A percentile compares a stretch with the other conserved stretches of the same genome.
Conservation (phyloP, 805 yeast species). For the Wickerhamomyces bisporus region DNA sequence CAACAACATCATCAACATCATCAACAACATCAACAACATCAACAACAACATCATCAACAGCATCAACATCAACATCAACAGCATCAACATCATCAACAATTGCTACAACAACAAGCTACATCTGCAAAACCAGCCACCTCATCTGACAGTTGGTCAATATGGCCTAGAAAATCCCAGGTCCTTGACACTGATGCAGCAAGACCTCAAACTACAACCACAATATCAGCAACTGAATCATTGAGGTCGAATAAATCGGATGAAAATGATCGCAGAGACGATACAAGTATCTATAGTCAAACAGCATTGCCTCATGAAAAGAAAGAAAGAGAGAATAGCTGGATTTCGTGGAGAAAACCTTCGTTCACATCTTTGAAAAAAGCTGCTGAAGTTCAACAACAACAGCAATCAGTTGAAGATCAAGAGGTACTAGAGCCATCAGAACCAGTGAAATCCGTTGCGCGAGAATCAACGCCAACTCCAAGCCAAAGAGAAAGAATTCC, state of each 20-base stretch:
- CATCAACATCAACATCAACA: too few relatives aligned
- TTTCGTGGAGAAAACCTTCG: conserved; percentile 22
- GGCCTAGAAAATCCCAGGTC: conserved; percentile 1
- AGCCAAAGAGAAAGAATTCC: background rate
- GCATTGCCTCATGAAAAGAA: background rate
- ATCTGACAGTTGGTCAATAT: conserved; percentile 1
- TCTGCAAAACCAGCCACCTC: background rate
- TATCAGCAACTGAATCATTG: background rate
- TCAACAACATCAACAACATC: too few relatives aligned
- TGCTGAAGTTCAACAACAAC: conserved; percentile 2
- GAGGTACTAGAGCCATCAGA: conserved; percentile 7
- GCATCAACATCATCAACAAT: too few relatives aligned
- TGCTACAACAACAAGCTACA: too few relatives aligned
- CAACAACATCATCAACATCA: too few relatives aligned
- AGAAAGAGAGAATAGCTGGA: conserved; percentile 11
- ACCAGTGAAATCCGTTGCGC: conserved; percentile 9
- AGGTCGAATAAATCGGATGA: background rate
- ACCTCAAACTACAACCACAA: background rate
- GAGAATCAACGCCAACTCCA: conserved; percentile 1
- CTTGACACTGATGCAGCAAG: background rate
- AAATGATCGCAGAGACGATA: background rate
- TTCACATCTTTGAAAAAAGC: conserved; percentile 16
- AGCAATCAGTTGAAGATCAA: conserved; percentile 2
- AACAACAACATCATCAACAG: too few relatives aligned
- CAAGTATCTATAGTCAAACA: background rate